phyloP scores from a whole-genome alignment of 2,329 filamentous ascomycete genomes.

The Colletotrichum sp. region DNA sequence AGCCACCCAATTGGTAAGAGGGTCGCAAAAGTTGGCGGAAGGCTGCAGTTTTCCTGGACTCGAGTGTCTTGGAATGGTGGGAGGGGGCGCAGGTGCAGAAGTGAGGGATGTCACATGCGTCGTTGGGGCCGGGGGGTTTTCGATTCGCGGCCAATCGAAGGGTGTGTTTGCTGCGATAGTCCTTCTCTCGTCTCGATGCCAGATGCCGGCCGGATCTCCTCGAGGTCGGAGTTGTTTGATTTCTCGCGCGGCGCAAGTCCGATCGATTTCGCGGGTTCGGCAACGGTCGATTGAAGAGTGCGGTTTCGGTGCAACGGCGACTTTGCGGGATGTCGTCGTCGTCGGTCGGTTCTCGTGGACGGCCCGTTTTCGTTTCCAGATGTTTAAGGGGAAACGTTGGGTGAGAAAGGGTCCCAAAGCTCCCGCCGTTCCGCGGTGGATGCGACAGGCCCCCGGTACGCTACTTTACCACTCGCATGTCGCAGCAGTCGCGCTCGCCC shows the following conservation, averaged over 20 bases:
- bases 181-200: background rate
- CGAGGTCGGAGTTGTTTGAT: background rate
- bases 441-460: background rate
- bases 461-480: background rate
- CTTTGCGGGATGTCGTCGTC: background rate
- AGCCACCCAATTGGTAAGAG: conserved; percentile 8
- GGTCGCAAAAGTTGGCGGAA: conserved; percentile 20
- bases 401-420: background rate
- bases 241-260: background rate
- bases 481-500: background rate
- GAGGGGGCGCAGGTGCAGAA: conserved; percentile 16
- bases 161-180: background rate
- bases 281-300: background rate
- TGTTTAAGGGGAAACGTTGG: conserved; percentile 19
- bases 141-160: conserved; percentile 16
- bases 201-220: background rate
- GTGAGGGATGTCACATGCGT: conserved; percentile 24
- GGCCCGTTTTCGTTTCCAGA: background rate
- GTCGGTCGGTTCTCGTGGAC: background rate
- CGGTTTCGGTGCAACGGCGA: background rate
- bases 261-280: background rate
- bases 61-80: conserved; percentile 12
- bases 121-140: conserved; percentile 1
- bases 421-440: conserved; percentile 19
- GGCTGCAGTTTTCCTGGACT: conserved; percentile 18